Base-by-base conservation (phyloP, 192 early-diverging fungal genomes). In the Coemansia umbellata region DNA sequence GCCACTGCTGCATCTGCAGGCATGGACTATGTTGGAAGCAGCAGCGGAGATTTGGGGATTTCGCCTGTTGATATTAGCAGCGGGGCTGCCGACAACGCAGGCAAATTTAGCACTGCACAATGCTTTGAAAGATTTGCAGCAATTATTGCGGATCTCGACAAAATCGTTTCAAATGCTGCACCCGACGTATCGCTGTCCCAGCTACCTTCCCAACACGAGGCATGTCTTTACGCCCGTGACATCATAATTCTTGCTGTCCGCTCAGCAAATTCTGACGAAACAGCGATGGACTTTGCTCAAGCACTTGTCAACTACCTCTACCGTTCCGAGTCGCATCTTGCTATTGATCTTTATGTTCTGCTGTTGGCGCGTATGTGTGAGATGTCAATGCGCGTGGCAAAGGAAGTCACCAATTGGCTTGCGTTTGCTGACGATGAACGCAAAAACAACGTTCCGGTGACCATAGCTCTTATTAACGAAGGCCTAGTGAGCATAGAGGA, bases 351-450 rank as follows among this genome's bases (percentile, higher is more conserved):
- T 14, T 97, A 92, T 63, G 86, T 91, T 5, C 66, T 84, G 17
- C 60, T 97, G 3, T 75, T 99, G 50, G 88, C 88, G 50, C 80
- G 85, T 8, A 74, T 99, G 26, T 95, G 92, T 55, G 91, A 93
- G 37, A 64, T 85, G 39, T 94, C 97, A 0, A 80, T 79, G 40
- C 83, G 83, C 27, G 85, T 91, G 7, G 82, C 79, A 13, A 86
- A 87, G 47, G 92, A 97, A 63, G 88, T 97, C 22, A 87, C 82
- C 9, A 82, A 83, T 27, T 99, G 97, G 97, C 67, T 99, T 15
- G 80, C 93, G 19, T 94, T 91, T 74, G 84, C 89, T 3, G 91
- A 94, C 49, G 97, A 99, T 58, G 95, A 95, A 69, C 90, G 93
- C 58, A 93, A 96, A 65, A 89, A 85, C 57, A 92, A 91, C 52